These are phyloP conservation scores for Penicillium vulpinum DNA, from an alignment of 2,329 filamentous ascomycete species.

Conservation along the genomic window DNA sequence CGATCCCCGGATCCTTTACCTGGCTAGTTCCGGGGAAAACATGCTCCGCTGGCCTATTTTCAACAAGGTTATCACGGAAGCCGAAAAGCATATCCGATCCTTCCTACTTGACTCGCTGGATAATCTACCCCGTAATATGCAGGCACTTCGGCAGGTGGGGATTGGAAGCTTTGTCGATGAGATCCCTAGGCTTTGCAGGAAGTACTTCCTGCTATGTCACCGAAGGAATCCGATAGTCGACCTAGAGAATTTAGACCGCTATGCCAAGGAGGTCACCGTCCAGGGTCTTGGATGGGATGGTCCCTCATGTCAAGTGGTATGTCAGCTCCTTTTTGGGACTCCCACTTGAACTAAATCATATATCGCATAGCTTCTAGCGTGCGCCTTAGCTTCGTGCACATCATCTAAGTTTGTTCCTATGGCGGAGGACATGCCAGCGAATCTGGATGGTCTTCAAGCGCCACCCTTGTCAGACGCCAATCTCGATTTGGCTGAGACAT, in stretches of 20 bases:
- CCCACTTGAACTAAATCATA: conserved; percentile 1
- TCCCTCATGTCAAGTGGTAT: conserved; percentile 28
- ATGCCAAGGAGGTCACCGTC: conserved; percentile 23
- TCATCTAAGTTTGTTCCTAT: conserved; percentile 17
- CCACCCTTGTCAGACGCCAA: conserved; percentile 20
- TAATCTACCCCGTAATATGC: conserved; percentile 4
- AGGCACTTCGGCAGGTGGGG: conserved; percentile 13
- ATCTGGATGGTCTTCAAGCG: conserved; percentile 18
- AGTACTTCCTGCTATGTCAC: conserved; percentile 21
- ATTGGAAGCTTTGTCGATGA: conserved; percentile 19
- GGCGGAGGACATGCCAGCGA: conserved; percentile 11
- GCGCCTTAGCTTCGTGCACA: conserved; percentile 22
- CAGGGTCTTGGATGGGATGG: conserved; percentile 27
- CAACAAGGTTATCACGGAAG: conserved; percentile 21
- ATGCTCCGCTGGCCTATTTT: conserved; percentile 28
- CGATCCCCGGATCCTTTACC: conserved; percentile 22
- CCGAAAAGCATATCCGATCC: conserved; percentile 24
- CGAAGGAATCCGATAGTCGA: conserved; percentile 24
- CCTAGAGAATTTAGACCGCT: conserved; percentile 19
- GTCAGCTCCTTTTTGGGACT: not conserved
- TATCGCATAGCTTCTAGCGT: conserved; percentile 21
- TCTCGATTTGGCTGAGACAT: conserved; percentile 23
- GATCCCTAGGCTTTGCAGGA: conserved; percentile 18
- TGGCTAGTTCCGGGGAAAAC: conserved; percentile 23
- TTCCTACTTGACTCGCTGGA: conserved; percentile 27